Percentiles rank a stretch among this genome's conserved stretches.
phyloP scores from a whole-genome alignment of 176 grass and related monocot genomes.

The Puccinellia tenuiflora region DNA sequence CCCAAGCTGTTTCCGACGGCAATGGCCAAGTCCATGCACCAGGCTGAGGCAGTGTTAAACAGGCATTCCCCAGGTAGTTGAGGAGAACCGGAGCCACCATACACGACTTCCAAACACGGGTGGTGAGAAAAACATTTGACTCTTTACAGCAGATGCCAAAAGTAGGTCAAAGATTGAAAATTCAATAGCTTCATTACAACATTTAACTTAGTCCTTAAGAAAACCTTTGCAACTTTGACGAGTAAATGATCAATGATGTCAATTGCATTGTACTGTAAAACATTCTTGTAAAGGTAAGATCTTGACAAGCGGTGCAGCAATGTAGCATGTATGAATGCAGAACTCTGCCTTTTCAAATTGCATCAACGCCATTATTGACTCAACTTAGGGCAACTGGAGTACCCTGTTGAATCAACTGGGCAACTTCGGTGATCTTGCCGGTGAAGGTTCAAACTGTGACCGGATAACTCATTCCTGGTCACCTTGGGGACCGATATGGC shows the following conservation, averaged over 20 bases:
- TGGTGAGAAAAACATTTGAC: neutral
- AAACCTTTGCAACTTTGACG: neutral
- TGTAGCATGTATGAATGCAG: neutral
- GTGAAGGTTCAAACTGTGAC: neutral
- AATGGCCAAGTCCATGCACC: neutral
- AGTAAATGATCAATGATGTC: neutral
- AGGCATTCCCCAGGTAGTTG: neutral
- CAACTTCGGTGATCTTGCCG: neutral
- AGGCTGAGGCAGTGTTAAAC: neutral
- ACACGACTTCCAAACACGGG: neutral
- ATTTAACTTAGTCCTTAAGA: neutral
- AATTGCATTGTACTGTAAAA: neutral
- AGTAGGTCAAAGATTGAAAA: constrained; percentile 1
- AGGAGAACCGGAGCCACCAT: neutral
- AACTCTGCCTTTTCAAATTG: neutral
- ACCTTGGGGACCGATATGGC: constrained; percentile 30
- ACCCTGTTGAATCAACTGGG: neutral
- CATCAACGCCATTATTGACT: neutral
- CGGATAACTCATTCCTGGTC: constrained; percentile 43
- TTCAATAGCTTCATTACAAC: neutral
- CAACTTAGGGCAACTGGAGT: neutral
- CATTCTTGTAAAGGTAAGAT: constrained; percentile 6
- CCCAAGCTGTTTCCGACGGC: too few species aligned
- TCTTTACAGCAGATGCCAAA: neutral
- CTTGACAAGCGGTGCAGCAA: neutral